Base-by-base conservation (phyloP, 2,329 filamentous ascomycete species). In the Nothophaeocryptopus gaeumannii region DNA sequence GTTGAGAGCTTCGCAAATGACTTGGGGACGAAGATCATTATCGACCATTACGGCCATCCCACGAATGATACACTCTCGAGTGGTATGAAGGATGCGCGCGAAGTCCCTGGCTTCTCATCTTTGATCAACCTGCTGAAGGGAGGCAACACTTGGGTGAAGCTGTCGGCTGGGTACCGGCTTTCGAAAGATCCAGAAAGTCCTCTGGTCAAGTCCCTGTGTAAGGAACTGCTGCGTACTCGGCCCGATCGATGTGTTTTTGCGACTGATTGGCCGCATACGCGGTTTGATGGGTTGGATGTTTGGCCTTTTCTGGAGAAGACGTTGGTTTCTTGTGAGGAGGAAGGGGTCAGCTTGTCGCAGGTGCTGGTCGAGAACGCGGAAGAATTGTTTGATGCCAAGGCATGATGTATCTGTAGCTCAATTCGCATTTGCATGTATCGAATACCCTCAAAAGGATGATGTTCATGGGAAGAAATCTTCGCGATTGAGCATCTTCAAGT, bases 221-320 rank as follows among this genome's bases (percentile, higher is more conserved):
- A 63, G 11, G 76, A 82, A 56, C 64, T 83, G 7, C 57, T 83
- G 31, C 63, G 64, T 3, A 64, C 72, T 4, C 75, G 72, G 9
- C 70, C 70, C 2, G 64, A 72, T 13, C 69, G 74, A 12, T 69
- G 81, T 8, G 74, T 84, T 0, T 84, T 81, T 63, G 80, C 79
- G 1, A 81, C 79, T 0, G 81, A 84, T 58, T 84, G 81, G 82
- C 82, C 82, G 14, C 81, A 84, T 63, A 85, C 82, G 2, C 71
- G 81, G 10, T 84, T 79, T 51, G 77, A 82, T 15, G 76, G 75
- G 2, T 56, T 82, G 2, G 76, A 84, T 58, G 78, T 83, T 15
- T 69, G 63, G 39, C 76, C 76, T 0, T 84, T 79, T 62, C 72
- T 81, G 26, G 72, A 80, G 50, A 71, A 66, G 45, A 78, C 80